Evolutionary conservation across 73 alveolate genomes (phyloP).

Genomic region (Symbiodinium pilosum): DNA sequence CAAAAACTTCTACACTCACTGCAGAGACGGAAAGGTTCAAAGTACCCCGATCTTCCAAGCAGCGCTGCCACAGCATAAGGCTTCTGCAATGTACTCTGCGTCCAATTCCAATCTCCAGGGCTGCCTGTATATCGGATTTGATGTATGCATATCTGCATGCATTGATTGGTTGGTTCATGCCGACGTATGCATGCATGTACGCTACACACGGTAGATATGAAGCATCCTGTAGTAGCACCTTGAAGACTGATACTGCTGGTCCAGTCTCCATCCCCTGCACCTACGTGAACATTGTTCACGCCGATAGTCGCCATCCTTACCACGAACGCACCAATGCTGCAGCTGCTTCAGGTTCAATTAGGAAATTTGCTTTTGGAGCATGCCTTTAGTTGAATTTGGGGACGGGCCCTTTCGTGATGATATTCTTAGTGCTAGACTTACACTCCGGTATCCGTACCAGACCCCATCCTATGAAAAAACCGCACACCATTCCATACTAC

Average conservation of each 20-base stretch:
- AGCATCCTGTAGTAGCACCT: too few species aligned
- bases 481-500: too few species aligned
- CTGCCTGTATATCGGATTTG: constrained; percentile 6
- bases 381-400: too few species aligned
- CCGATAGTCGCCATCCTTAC: constrained; percentile 84
- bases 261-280: too few species aligned
- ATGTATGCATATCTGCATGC: not conserved
- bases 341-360: too few species aligned
- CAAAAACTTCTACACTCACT: too few species aligned
- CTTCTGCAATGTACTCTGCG: constrained; percentile 25
- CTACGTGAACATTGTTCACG: constrained; percentile 28
- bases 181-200: not conserved
- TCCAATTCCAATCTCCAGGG: constrained; percentile 81
- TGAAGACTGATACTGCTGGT: too few species aligned
- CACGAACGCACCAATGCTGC: too few species aligned
- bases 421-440: not conserved
- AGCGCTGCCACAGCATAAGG: not conserved
- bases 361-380: too few species aligned
- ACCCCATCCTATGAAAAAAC: too few species aligned
- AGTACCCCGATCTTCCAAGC: not conserved
- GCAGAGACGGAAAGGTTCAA: too few species aligned
- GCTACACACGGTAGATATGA: too few species aligned
- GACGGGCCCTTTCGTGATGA: not conserved
- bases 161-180: not conserved
- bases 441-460: not conserved